phyloP scores from a whole-genome alignment of 768 basidiomycete genomes.

The Tulasnella calospora region DNA sequence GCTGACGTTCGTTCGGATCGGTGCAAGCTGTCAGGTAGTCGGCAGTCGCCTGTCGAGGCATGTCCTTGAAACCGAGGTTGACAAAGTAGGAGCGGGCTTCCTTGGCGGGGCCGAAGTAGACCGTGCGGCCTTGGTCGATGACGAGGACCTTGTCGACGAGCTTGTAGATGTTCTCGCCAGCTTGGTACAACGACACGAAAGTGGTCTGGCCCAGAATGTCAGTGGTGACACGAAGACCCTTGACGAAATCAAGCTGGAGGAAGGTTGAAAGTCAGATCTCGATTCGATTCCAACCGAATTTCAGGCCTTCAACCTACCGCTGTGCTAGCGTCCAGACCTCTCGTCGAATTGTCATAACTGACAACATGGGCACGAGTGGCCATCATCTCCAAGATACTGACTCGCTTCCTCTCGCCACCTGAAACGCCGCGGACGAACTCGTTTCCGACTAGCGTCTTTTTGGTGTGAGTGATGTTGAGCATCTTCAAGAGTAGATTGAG shows the following conservation, averaged over 20 bases:
- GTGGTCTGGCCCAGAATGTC: conserved; percentile 43
- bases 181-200: conserved; percentile 45
- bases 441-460: conserved; percentile 71
- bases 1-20: conserved; percentile 79
- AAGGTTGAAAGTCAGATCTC: conserved; percentile 30
- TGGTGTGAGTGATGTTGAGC: conserved; percentile 70
- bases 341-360: conserved; percentile 28
- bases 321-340: conserved; percentile 36
- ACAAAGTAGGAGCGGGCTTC: conserved; percentile 45
- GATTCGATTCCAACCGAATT: not conserved
- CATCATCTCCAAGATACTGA: conserved; percentile 78
- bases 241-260: conserved; percentile 45
- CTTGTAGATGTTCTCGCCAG: conserved; percentile 27
- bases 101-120: conserved; percentile 45
- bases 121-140: conserved; percentile 46
- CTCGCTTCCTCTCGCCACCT: conserved; percentile 76
- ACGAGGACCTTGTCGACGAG: conserved; percentile 37
- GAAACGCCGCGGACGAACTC: conserved; percentile 64
- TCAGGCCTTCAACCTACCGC: conserved; percentile 28
- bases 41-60: conserved; percentile 45
- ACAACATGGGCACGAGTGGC: conserved; percentile 49
- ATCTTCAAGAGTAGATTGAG: conserved; percentile 56
- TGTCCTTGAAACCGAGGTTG: conserved; percentile 45
- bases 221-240: conserved; percentile 42
- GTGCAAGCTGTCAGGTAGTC: conserved; percentile 51